phyloP scores from a whole-genome alignment of 2,329 filamentous ascomycete species.

The Penicillium sp. region DNA sequence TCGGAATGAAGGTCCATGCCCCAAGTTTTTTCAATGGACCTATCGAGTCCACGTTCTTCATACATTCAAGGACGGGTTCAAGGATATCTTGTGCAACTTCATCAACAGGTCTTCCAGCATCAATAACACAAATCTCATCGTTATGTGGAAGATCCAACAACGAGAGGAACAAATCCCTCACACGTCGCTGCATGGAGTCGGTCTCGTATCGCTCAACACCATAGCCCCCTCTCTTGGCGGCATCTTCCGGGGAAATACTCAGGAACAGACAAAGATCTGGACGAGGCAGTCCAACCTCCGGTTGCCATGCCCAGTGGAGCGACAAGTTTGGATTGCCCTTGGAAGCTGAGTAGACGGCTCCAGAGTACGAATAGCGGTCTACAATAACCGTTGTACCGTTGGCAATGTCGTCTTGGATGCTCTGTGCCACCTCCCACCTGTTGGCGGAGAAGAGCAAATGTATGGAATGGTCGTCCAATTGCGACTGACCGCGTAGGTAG shows the following conservation, averaged over 20 bases:
- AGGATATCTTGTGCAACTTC: constrained; percentile 47
- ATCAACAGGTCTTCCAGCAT: constrained; percentile 52
- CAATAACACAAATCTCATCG: constrained; percentile 51
- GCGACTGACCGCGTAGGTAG: constrained; percentile 68
- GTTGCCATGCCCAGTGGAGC: constrained; percentile 75
- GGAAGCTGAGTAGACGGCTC: constrained; percentile 87
- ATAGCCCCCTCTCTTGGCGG: constrained; percentile 75
- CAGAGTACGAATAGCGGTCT: constrained; percentile 93
- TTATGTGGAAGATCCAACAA: constrained; percentile 47
- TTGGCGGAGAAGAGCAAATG: constrained; percentile 90
- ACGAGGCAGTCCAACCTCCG: constrained; percentile 79
- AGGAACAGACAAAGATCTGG: constrained; percentile 88
- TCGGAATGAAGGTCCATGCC: constrained; percentile 23
- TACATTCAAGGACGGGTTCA: constrained; percentile 23
- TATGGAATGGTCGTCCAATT: constrained; percentile 82
- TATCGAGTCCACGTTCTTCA: constrained; percentile 30
- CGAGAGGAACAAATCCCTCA: constrained; percentile 67
- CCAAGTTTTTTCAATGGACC: constrained; percentile 34
- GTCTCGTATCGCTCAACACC: constrained; percentile 87
- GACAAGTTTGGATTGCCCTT: constrained; percentile 69
- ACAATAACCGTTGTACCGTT: constrained; percentile 73
- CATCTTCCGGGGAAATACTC: constrained; percentile 70
- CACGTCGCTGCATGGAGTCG: constrained; percentile 73
- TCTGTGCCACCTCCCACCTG: constrained; percentile 66
- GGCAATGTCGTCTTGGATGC: constrained; percentile 49